Evolutionary conservation across 2,329 filamentous ascomycete species (phyloP), one percentile per base, ranked within the genome.

Genomic region (Clonostachys byssicola): DNA sequence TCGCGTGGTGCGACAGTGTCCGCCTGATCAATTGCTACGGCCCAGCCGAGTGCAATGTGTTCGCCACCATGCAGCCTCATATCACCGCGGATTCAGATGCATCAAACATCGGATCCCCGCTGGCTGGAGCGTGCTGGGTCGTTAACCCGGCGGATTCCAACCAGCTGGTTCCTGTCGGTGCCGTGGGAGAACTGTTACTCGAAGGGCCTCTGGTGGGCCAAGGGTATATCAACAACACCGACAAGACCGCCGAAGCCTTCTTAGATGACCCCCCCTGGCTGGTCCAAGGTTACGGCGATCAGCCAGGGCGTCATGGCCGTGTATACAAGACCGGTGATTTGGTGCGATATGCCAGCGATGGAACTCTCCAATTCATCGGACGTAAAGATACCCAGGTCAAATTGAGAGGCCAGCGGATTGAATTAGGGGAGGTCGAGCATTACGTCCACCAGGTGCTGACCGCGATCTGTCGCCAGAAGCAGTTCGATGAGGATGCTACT

Each of bases 231-330:
- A 73, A 75, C 49, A 73, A 80, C 40, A 62, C 64, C 1, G 64
- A 69, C 43, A 77, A 76, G 55, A 81, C 78, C 0, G 64, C 63
- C 14, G 67, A 66, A 23, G 67, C 66, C 0, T 83, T 82, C 51
- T 70, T 82, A 13, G 33, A 42, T 59, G 62, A 74, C 44, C 74
- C 72, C 9, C 57, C 56, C 6, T 80, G 75, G 74, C 58, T 3
- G 66, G 66, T 14, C 23, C 41, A 10, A 44, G 60, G n/a, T n/a
- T n/a, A n/a, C n/a, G n/a, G n/a, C n/a, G n/a, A n/a, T n/a, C n/a
- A n/a, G n/a, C n/a, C n/a, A n/a, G n/a, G n/a, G n/a, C n/a, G n/a
- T 89, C 90, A 2, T 80, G 82, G 17, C 14, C 23, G 13, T 8
- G 39, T 54, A 8, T 56, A 55, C 38, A 51, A 48, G 7, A 51